Percentiles rank a stretch among this genome's conserved stretches.
Evolutionary conservation across 257 asterid species (phyloP).

Genomic region (Nicotiana tomentosiformis): DNA sequence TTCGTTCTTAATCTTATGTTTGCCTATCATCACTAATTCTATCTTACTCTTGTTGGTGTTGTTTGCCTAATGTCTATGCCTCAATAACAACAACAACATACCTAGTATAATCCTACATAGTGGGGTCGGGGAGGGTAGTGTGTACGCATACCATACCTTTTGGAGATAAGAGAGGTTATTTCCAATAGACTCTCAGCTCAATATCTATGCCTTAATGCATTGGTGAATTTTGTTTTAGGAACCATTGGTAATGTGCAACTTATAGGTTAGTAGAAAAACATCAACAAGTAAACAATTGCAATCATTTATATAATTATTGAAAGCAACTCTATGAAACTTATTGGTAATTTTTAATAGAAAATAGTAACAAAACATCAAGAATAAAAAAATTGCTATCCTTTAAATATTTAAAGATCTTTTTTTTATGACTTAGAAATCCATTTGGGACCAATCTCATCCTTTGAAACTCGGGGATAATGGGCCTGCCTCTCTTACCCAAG

Average conservation of each 20-base stretch:
- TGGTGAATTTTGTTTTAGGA: neutral
- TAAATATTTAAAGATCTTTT: neutral
- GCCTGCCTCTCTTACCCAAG: too few relatives aligned
- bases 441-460: too few relatives aligned
- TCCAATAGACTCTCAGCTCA: too few relatives aligned
- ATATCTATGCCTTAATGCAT: slow-evolving; percentile 1
- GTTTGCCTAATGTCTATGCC: neutral
- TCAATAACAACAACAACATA: neutral
- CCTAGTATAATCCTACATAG: too few relatives aligned
- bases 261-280: neutral
- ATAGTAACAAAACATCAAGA: neutral
- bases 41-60: neutral
- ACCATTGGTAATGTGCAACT: neutral
- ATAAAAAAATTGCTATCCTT: neutral
- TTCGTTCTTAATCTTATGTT: neutral
- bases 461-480: too few relatives aligned
- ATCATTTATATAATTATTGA: neutral
- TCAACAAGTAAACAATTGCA: neutral
- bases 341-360: neutral
- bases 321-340: neutral
- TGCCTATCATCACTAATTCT: neutral
- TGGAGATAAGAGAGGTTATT: too few relatives aligned
- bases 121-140: too few relatives aligned
- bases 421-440: too few relatives aligned
- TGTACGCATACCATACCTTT: too few relatives aligned